Conservation (phyloP, 805 yeast species). For the Nakazawaea populi region DNA sequence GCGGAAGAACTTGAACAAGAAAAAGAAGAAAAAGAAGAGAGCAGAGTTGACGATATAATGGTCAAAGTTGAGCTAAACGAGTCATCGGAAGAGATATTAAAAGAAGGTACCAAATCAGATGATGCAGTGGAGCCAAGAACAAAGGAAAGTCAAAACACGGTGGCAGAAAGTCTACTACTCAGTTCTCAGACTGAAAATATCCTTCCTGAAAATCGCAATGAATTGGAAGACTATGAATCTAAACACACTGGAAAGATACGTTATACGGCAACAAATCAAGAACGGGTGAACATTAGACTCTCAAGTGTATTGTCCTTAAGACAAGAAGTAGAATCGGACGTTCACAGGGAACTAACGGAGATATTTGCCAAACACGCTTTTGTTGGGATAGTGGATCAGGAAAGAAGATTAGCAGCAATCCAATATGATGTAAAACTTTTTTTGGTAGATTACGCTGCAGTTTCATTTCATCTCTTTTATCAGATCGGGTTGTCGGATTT, state of each 20-base stretch:
- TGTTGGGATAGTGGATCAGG: conserved; percentile 78
- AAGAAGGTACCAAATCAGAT: too few relatives aligned
- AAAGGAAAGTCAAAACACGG: too few relatives aligned
- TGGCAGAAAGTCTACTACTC: too few relatives aligned
- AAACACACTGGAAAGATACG: background rate
- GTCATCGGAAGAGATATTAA: too few relatives aligned
- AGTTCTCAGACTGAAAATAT: too few relatives aligned
- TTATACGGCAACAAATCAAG: conserved; percentile 8
- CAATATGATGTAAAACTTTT: conserved; percentile 77
- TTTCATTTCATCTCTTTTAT: conserved; percentile 67
- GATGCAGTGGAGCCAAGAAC: too few relatives aligned
- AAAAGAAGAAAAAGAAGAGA: conserved; percentile 1
- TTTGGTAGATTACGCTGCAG: conserved; percentile 73
- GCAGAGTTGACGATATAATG: too few relatives aligned
- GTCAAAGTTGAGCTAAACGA: too few relatives aligned
- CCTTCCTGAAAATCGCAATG: background rate
- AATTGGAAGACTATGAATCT: background rate
- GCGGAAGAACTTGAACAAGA: conserved; percentile 4
- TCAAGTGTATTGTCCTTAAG: conserved; percentile 56
- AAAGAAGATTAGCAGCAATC: conserved; percentile 67
- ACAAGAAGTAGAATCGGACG: conserved; percentile 36
- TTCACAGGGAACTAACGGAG: conserved; percentile 53
- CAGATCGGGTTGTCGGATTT: conserved; percentile 76
- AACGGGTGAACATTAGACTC: conserved; percentile 39
- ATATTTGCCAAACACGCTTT: conserved; percentile 64